Base-by-base conservation (phyloP, 2,329 filamentous ascomycete species). In the Colletotrichum chrysophilum region DNA sequence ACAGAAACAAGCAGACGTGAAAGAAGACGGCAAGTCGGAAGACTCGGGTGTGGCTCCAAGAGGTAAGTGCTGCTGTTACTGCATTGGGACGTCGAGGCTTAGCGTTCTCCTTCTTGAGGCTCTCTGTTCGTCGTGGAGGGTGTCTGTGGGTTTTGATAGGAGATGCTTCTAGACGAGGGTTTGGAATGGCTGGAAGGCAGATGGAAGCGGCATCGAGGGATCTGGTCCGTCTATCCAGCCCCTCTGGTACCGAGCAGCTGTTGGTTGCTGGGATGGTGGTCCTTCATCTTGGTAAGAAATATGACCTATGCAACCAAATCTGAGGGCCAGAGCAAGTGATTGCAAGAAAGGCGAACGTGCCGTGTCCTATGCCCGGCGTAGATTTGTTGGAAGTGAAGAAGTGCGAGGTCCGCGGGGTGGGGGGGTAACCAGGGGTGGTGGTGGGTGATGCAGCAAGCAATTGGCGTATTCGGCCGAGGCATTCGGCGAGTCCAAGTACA, bases 161-260 rank as follows among this genome's bases (percentile, higher is more conserved):
- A 62, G 38, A 56, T 7, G 26, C 13, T n/a, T 13, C 14, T 38
- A 32, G 30, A 56, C 21, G 26, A 64, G 28, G 36, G 62, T 34
- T 32, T 68, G 70, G 55, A 65, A 64, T 64, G 66, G 18, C 38
- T 70, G 21, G 58, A 61, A 66, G 61, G 28, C 61, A 28, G 68
- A 73, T 72, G 56, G 73, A 72, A 68, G 69, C 72, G 61, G 62
- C 56, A 32, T 32, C 68, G 43, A 43, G 55, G 58, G n/a, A 26
- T 55, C 38, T 21, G 56, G 66, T 55, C 26, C n/a, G 72, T 34
- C 12, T 36, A n/a, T 26, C 26, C 13, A 61, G 48, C 32, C 60
- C 60, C n/a, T 52, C 43, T 52, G 18, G 16, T 72, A 55, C 32
- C 24, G 62, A 56, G 32, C 24, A 26, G 16, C 12, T 69, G 24